phyloP scores from a whole-genome alignment of 225 moss, liverwort and hornwort genomes.

The Straminergon stramineum region DNA sequence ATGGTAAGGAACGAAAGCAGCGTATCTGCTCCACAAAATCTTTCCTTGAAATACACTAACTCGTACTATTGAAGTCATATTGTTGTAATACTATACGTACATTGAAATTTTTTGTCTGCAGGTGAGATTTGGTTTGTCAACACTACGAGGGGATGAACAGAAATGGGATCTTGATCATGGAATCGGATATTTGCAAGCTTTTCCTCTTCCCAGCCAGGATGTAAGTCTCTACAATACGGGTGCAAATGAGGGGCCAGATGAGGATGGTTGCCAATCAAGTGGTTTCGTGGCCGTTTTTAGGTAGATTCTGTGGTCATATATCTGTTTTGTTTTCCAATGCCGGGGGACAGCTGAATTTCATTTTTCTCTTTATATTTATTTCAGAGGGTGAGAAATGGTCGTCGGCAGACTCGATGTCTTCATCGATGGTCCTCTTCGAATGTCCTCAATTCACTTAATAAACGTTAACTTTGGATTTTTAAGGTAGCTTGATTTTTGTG shows the following conservation, averaged over 20 bases:
- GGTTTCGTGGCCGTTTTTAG: background rate
- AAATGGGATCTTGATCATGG: background rate
- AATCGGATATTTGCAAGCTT: background rate
- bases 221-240: background rate
- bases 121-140: background rate
- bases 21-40: background rate
- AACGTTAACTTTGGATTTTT: background rate
- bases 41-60: background rate
- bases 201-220: constrained; percentile 1
- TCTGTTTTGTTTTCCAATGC: background rate
- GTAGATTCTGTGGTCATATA: background rate
- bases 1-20: background rate
- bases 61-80: background rate
- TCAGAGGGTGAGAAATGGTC: background rate
- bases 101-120: background rate
- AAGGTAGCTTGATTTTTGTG: background rate
- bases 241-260: constrained; percentile 9
- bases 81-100: background rate
- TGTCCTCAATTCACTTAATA: constrained; percentile 12
- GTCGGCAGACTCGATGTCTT: background rate
- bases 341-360: background rate
- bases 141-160: background rate
- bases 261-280: background rate
- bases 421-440: background rate
- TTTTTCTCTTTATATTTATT: background rate